Conservation (phyloP, 1,284 basidiomycete genomes). For the Ganoderma leucocontextum region DNA sequence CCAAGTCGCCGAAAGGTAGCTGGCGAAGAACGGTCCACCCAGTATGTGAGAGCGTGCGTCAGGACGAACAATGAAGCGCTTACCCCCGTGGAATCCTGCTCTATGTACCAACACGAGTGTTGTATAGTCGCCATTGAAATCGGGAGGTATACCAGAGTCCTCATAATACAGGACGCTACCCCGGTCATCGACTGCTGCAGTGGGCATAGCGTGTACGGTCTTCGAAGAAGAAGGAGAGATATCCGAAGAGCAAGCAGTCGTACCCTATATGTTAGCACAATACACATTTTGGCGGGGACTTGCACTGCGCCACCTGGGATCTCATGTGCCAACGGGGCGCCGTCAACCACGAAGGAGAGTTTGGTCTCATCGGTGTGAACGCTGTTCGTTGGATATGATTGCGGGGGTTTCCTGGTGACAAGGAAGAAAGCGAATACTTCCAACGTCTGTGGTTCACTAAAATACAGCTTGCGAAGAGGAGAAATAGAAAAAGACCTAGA, state of each 20-base stretch:
- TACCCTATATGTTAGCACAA: not conserved
- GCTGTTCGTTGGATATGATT: too few species aligned
- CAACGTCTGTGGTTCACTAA: not conserved
- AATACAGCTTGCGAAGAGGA: not conserved
- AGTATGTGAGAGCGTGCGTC: not conserved
- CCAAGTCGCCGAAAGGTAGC: conserved; percentile 40
- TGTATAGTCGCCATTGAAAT: conserved; percentile 23
- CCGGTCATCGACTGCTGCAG: conserved; percentile 17
- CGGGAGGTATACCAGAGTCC: not conserved
- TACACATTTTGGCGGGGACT: not conserved
- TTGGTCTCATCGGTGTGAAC: conserved; percentile 7
- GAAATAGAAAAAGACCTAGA: not conserved
- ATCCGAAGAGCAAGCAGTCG: not conserved
- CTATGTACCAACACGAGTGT: conserved; percentile 40
- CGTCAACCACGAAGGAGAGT: not conserved
- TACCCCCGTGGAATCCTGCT: conserved; percentile 37
- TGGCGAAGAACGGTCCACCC: conserved; percentile 17
- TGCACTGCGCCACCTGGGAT: not conserved
- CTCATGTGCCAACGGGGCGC: not conserved
- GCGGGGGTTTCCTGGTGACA: not conserved
- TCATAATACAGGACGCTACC: conserved; percentile 17
- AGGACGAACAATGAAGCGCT: conserved; percentile 6
- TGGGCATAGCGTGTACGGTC: conserved; percentile 14
- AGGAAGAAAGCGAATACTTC: not conserved
- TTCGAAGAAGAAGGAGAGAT: not conserved